Evolutionary conservation across 2,329 filamentous ascomycete genomes (phyloP).

Genomic region (Xylariaceae sp.): DNA sequence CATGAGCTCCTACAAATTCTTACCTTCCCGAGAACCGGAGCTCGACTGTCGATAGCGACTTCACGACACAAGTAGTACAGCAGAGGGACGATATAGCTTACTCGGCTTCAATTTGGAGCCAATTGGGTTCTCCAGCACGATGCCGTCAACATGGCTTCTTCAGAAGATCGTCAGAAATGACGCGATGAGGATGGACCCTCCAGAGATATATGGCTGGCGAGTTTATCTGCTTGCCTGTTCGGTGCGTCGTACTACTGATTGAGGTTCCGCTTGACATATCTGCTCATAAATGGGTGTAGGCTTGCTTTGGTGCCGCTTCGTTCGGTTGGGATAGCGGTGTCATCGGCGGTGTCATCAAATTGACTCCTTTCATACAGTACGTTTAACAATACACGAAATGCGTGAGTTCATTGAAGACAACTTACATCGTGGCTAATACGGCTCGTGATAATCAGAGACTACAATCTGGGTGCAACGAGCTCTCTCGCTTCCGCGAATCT

Average conservation of each 20-base stretch:
- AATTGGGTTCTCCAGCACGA: conserved; percentile 15
- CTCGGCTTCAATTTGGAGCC: too few species aligned
- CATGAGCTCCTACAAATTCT: too few species aligned
- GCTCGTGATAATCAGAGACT: conserved; percentile 46
- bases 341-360: conserved; percentile 62
- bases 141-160: conserved; percentile 26
- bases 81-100: background rate
- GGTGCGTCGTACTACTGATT: conserved; percentile 28
- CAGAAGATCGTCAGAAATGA: conserved; percentile 50
- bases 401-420: background rate
- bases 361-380: conserved; percentile 53
- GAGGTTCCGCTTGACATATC: too few species aligned
- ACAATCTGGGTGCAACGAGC: conserved; percentile 42
- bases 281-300: conserved; percentile 21
- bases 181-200: conserved; percentile 62
- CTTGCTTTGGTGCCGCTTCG: conserved; percentile 48
- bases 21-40: too few species aligned
- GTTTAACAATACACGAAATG: conserved; percentile 22
- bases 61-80: background rate
- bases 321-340: conserved; percentile 63
- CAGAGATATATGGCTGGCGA: conserved; percentile 67
- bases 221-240: conserved; percentile 62
- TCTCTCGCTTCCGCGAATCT: conserved; percentile 49
- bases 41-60: too few species aligned
- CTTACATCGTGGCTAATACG: conserved; percentile 13